These are phyloP conservation scores for Aspergillus piperis DNA, from an alignment of 2,329 filamentous ascomycete species.

Conservation along the genomic window DNA sequence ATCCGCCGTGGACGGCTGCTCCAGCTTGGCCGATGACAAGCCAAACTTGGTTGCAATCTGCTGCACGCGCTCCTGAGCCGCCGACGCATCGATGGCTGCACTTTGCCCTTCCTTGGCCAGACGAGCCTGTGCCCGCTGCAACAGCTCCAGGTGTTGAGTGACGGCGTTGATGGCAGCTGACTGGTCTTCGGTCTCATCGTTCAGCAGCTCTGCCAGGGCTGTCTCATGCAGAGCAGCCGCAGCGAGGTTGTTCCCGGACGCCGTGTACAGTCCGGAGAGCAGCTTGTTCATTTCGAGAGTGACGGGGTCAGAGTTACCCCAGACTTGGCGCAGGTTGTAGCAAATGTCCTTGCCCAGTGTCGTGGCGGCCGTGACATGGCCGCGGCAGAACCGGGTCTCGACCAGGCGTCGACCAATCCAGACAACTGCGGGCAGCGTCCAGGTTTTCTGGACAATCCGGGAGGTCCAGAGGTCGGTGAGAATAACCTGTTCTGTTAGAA, in stretches of 20 bases:
- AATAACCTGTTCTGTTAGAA: conserved; percentile 27
- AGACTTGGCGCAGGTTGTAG: conserved; percentile 58
- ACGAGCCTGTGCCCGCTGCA: conserved; percentile 32
- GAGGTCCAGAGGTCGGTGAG: conserved; percentile 51
- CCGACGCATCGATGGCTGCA: conserved; percentile 18
- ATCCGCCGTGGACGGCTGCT: conserved; percentile 24
- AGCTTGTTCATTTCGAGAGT: conserved; percentile 54
- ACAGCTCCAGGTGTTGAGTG: conserved; percentile 33
- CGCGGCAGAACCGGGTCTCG: conserved; percentile 54
- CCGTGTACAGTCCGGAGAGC: conserved; percentile 53
- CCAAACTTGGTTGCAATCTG: conserved; percentile 34
- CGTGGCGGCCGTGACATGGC: conserved; percentile 46
- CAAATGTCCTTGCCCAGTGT: conserved; percentile 56
- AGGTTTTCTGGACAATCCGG: conserved; percentile 48
- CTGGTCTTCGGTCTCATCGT: conserved; percentile 27
- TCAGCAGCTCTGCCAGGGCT: conserved; percentile 31
- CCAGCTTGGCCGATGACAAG: conserved; percentile 24
- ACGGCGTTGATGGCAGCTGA: conserved; percentile 24
- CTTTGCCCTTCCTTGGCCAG: conserved; percentile 24
- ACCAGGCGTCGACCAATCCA: conserved; percentile 57
- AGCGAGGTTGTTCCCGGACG: conserved; percentile 33
- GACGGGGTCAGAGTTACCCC: conserved; percentile 50
- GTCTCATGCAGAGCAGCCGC: conserved; percentile 36
- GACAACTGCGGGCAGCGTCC: conserved; percentile 50
- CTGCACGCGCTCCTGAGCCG: conserved; percentile 29